Evolutionary conservation across 2,329 filamentous ascomycete genomes (phyloP).

Genomic region (Triangularia setosa): DNA sequence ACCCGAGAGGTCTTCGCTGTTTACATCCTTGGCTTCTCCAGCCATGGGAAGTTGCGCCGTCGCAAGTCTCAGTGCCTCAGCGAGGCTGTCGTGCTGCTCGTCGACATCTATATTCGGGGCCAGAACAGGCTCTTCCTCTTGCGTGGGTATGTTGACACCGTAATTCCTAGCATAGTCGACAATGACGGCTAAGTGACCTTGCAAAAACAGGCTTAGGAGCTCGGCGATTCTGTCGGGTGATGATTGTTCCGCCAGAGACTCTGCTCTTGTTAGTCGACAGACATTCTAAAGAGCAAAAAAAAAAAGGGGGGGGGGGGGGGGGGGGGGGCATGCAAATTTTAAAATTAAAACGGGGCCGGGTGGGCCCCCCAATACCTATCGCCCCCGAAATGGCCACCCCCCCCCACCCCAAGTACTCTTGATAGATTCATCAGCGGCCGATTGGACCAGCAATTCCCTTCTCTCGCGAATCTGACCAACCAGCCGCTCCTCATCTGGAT

Average conservation of each 20-base stretch:
- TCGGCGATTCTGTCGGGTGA: slow-evolving; percentile 37
- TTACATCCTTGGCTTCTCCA: slow-evolving; percentile 8
- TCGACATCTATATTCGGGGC: background rate
- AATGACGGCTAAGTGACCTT: slow-evolving; percentile 30
- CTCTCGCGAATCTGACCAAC: slow-evolving; percentile 42
- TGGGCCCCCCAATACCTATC: too few relatives aligned
- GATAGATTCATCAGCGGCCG: slow-evolving; percentile 48
- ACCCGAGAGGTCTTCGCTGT: slow-evolving; percentile 6
- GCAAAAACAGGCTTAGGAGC: slow-evolving; percentile 32
- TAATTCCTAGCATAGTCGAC: slow-evolving; percentile 38
- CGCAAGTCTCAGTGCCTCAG: slow-evolving; percentile 22
- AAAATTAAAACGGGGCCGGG: background rate
- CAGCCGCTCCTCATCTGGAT: slow-evolving; percentile 47
- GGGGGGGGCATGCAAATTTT: too few relatives aligned
- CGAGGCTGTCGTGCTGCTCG: slow-evolving; percentile 20
- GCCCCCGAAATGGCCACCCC: too few relatives aligned
- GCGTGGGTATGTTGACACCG: slow-evolving; percentile 34
- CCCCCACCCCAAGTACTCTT: slow-evolving; percentile 30
- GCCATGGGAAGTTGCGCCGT: slow-evolving; percentile 15
- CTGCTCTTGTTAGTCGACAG: slow-evolving; percentile 23
- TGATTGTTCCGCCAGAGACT: slow-evolving; percentile 37
- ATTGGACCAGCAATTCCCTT: slow-evolving; percentile 46
- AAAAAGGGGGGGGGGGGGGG: too few relatives aligned
- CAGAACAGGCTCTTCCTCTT: slow-evolving; percentile 27
- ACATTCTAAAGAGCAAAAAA: background rate